These are phyloP conservation scores for Pholiota conissans DNA, from an alignment of 768 basidiomycete genomes.

Conservation along the genomic window DNA sequence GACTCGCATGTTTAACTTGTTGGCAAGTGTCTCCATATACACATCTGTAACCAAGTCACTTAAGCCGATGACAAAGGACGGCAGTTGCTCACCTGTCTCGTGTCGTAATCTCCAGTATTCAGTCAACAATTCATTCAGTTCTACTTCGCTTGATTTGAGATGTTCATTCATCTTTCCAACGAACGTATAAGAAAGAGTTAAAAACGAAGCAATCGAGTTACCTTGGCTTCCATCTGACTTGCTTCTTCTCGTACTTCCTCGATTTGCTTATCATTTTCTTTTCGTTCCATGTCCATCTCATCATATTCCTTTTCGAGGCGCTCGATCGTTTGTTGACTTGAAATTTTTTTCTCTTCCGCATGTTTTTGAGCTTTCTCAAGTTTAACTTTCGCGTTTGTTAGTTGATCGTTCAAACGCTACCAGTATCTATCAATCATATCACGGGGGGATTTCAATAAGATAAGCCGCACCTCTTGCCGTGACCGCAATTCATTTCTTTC, in stretches of 20 bases:
- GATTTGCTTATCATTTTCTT: constrained; percentile 76
- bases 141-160: constrained; percentile 68
- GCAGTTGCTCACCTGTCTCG: constrained; percentile 56
- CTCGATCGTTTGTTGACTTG: constrained; percentile 74
- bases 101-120: constrained; percentile 85
- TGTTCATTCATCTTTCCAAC: constrained; percentile 69
- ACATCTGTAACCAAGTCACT: constrained; percentile 48
- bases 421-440: not conserved
- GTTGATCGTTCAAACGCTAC: constrained; percentile 80
- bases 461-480: constrained; percentile 56
- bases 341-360: constrained; percentile 74
- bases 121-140: constrained; percentile 76
- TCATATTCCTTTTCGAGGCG: constrained; percentile 78
- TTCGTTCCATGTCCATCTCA: constrained; percentile 71
- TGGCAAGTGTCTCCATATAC: constrained; percentile 85
- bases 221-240: constrained; percentile 67
- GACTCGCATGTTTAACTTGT: constrained; percentile 67
- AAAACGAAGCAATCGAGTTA: constrained; percentile 19
- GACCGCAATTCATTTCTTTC: constrained; percentile 70
- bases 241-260: constrained; percentile 76
- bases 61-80: not conserved
- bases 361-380: constrained; percentile 77
- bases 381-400: constrained; percentile 80
- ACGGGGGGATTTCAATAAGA: not conserved
- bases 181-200: not conserved